Evolutionary conservation across 2,329 filamentous ascomycete species (phyloP).

Genomic region (Purpureocillium lavendulum): DNA sequence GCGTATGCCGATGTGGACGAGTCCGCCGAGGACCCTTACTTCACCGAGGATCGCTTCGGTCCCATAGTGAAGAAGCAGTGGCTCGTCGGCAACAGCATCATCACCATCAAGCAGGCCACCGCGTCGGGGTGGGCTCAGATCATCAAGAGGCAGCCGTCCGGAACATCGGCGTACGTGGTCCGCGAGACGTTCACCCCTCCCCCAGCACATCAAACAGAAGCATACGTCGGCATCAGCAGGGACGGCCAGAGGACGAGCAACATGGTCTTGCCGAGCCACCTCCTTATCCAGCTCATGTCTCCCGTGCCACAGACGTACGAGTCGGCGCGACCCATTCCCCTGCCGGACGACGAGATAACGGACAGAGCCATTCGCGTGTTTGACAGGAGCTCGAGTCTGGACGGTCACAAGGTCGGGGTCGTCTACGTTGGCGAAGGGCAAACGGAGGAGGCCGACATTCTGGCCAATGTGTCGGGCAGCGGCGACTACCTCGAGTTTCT

Average conservation of each 20-base stretch:
- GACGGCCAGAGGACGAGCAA: slow-evolving; percentile 47
- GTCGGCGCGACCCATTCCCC: slow-evolving; percentile 60
- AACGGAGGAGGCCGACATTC: slow-evolving; percentile 71
- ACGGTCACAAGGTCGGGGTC: slow-evolving; percentile 91
- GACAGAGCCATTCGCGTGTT: slow-evolving; percentile 71
- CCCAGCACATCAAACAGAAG: slow-evolving; percentile 46
- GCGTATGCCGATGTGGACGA: slow-evolving; percentile 81
- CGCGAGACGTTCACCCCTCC: slow-evolving; percentile 51
- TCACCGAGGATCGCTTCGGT: slow-evolving; percentile 56
- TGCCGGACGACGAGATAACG: slow-evolving; percentile 63
- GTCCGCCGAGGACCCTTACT: slow-evolving; percentile 57
- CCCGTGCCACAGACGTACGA: slow-evolving; percentile 51
- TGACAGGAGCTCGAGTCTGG: slow-evolving; percentile 81
- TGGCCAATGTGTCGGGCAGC: slow-evolving; percentile 80
- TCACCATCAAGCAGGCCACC: slow-evolving; percentile 65
- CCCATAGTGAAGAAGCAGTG: slow-evolving; percentile 60
- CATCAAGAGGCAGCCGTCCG: slow-evolving; percentile 64
- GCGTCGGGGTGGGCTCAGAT: slow-evolving; percentile 61
- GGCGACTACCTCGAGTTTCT: slow-evolving; percentile 83
- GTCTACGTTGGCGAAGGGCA: slow-evolving; percentile 89
- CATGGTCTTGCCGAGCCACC: slow-evolving; percentile 62
- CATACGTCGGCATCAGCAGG: slow-evolving; percentile 37
- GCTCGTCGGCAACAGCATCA: slow-evolving; percentile 65
- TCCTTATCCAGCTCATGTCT: slow-evolving; percentile 62
- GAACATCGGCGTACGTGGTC: slow-evolving; percentile 51